Evolutionary conservation across 2,329 filamentous ascomycete genomes (phyloP).

Genomic region (Zymoseptoria pseudotritici): DNA sequence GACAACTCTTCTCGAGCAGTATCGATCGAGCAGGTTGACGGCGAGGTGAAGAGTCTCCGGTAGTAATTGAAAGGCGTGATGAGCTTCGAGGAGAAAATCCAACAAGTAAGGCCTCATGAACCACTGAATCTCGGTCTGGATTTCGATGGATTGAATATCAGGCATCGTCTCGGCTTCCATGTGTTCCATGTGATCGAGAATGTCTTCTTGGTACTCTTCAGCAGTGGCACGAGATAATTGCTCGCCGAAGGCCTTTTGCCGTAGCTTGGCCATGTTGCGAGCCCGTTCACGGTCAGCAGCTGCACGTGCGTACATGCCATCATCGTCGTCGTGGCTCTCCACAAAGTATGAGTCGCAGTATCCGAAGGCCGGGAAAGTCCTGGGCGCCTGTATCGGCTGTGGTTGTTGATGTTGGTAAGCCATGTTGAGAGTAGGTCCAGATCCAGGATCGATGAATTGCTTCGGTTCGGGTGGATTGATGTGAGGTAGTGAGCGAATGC

Average conservation of each 20-base stretch:
- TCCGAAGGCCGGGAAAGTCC: conserved; percentile 48
- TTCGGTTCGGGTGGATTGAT: conserved; percentile 18
- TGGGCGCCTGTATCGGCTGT: conserved; percentile 23
- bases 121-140: conserved; percentile 99
- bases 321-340: conserved; percentile 52
- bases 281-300: conserved; percentile 67
- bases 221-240: conserved; percentile 78
- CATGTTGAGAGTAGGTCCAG: conserved; percentile 40
- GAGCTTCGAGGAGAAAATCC: conserved; percentile 95
- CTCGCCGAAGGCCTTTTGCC: conserved; percentile 80
- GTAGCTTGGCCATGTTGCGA: conserved; percentile 70
- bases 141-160: conserved; percentile 96
- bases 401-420: conserved; percentile 39
- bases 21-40: conserved; percentile 91
- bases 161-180: conserved; percentile 96
- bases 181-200: conserved; percentile 85
- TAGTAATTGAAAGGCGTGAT: conserved; percentile 86
- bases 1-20: conserved; percentile 94
- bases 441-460: conserved; percentile 35
- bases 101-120: conserved; percentile 98
- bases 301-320: conserved; percentile 46
- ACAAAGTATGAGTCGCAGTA: conserved; percentile 64
- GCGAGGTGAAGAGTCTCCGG: conserved; percentile 94
- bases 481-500: conserved; percentile 32
- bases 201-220: conserved; percentile 89